Percentiles rank a stretch among this genome's conserved stretches.
Evolutionary conservation across 176 grass and related monocot species (phyloP).

Genomic region (Bonia amplexicaulis): DNA sequence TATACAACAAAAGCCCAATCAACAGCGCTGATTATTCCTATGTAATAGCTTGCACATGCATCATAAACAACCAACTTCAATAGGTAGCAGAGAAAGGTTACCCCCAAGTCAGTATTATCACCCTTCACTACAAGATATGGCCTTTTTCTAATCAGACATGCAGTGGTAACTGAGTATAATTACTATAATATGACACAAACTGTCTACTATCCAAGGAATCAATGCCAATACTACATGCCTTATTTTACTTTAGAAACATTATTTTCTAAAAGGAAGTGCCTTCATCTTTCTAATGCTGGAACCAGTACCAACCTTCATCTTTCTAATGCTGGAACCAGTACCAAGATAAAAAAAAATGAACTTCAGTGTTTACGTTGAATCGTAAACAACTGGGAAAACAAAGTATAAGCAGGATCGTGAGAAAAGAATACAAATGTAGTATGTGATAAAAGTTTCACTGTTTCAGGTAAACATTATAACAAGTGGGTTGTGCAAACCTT

Average conservation of each 20-base stretch:
- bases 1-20: neutral
- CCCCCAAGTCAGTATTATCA: neutral
- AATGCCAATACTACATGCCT: neutral
- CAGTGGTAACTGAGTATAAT: neutral
- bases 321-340: neutral
- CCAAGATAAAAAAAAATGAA: neutral
- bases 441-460: neutral
- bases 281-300: no score
- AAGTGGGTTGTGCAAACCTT: slow-evolving; percentile 35
- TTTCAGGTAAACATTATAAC: neutral
- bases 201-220: neutral
- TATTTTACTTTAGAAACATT: neutral
- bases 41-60: neutral
- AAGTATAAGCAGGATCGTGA: neutral
- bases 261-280: neutral
- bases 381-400: neutral
- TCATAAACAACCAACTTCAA: neutral
- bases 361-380: neutral
- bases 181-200: neutral
- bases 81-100: neutral
- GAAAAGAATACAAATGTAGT: neutral
- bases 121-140: neutral
- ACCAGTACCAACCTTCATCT: neutral
- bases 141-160: neutral
- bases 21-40: neutral